Conservation (phyloP, 768 basidiomycete genomes). For the Phallus indusiatus region DNA sequence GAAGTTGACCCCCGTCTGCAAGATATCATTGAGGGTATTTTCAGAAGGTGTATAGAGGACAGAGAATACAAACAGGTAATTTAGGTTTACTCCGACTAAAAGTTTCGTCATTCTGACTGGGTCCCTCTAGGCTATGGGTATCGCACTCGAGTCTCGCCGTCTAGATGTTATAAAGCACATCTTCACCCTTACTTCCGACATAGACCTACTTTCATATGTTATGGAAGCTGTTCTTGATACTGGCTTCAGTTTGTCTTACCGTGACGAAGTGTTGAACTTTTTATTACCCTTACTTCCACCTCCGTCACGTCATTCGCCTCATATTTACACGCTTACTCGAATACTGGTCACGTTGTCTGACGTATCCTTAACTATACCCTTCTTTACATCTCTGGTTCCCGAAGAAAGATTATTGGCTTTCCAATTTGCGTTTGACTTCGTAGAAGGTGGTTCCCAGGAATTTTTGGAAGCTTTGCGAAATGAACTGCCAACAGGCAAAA, state of each 20-base stretch:
- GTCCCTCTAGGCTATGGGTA: constrained; percentile 70
- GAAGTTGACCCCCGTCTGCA: constrained; percentile 76
- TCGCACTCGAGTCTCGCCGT: constrained; percentile 86
- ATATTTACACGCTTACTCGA: constrained; percentile 76
- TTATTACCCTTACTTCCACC: constrained; percentile 80
- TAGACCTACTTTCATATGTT: constrained; percentile 75
- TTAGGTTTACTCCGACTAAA: constrained; percentile 1
- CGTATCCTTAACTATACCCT: constrained; percentile 64
- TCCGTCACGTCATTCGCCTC: constrained; percentile 58
- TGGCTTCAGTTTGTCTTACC: constrained; percentile 77
- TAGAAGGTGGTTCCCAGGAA: constrained; percentile 89
- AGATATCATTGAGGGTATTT: constrained; percentile 82
- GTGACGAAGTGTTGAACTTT: constrained; percentile 71
- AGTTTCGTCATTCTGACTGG: background rate
- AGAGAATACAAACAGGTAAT: constrained; percentile 85
- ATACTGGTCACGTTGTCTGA: constrained; percentile 84
- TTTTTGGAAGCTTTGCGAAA: constrained; percentile 72
- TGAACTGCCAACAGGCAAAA: constrained; percentile 57
- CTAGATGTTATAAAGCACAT: constrained; percentile 78
- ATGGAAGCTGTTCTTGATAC: constrained; percentile 90
- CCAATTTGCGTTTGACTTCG: constrained; percentile 93
- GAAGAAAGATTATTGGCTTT: constrained; percentile 74
- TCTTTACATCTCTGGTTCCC: constrained; percentile 62
- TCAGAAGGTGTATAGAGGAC: constrained; percentile 75
- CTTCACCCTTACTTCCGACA: constrained; percentile 65